A percentile compares a stretch with the other conserved stretches of the same genome.
phyloP scores from a whole-genome alignment of 176 grass and related monocot genomes.

The Juncus effusus region DNA sequence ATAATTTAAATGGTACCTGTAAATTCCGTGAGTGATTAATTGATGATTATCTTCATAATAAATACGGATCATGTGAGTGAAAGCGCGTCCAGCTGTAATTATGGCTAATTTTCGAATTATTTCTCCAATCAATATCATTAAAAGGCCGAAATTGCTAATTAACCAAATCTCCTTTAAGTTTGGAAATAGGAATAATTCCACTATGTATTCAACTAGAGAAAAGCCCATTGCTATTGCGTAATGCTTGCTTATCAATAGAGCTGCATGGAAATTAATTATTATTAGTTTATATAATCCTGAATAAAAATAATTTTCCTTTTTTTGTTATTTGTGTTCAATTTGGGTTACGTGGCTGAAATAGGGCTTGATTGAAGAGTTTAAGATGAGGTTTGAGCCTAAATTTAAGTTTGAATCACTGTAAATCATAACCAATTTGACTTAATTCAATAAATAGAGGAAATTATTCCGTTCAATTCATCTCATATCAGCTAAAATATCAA shows the following conservation, averaged over 20 bases:
- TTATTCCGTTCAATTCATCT: not conserved
- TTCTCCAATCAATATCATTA: slow-evolving; percentile 81
- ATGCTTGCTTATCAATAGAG: slow-evolving; percentile 90
- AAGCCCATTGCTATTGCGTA: slow-evolving; percentile 76
- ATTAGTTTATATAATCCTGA: too few species aligned
- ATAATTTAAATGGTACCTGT: slow-evolving; percentile 51
- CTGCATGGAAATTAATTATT: slow-evolving; percentile 42
- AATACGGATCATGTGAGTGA: slow-evolving; percentile 74
- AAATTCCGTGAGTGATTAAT: slow-evolving; percentile 80
- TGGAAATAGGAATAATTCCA: slow-evolving; percentile 64
- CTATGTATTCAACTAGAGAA: slow-evolving; percentile 71
- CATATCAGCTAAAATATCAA: not conserved
- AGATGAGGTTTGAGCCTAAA: too few species aligned
- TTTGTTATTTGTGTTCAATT: too few species aligned
- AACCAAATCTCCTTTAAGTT: slow-evolving; percentile 62
- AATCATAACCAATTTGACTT: too few species aligned
- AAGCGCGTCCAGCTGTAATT: slow-evolving; percentile 63
- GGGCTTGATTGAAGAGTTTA: too few species aligned
- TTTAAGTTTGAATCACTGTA: too few species aligned
- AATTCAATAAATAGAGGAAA: not conserved
- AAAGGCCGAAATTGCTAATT: slow-evolving; percentile 59
- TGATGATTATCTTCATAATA: slow-evolving; percentile 65
- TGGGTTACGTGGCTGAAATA: too few species aligned
- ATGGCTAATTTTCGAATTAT: slow-evolving; percentile 71
- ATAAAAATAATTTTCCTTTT: too few species aligned